Conservation (phyloP, 2,329 filamentous ascomycete species). For the Fusarium armeniacum region DNA sequence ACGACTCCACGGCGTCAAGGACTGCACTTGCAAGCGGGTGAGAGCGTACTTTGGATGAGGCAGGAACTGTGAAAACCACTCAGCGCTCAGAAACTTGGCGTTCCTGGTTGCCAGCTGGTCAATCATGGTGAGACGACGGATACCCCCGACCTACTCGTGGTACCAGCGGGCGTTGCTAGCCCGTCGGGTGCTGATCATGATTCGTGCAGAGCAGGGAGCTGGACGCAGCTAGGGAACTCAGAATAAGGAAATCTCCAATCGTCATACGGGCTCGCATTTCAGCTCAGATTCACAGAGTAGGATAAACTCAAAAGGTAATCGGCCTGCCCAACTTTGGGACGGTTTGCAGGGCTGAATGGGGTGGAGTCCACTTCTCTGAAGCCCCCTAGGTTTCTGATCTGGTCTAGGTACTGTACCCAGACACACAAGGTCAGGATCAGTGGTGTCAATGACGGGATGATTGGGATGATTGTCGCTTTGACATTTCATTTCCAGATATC, state of each 20-base stretch:
- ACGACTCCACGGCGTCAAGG: constrained; percentile 37
- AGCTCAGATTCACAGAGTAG: constrained; percentile 33
- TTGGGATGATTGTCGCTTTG: not conserved
- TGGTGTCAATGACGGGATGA: constrained; percentile 5
- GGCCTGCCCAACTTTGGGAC: constrained; percentile 18
- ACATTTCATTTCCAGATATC: constrained; percentile 3
- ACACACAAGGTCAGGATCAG: constrained; percentile 2
- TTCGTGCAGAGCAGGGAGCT: constrained; percentile 43
- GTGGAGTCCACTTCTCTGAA: constrained; percentile 24
- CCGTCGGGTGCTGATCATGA: constrained; percentile 30
- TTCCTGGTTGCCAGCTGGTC: constrained; percentile 37
- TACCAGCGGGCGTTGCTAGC: constrained; percentile 42
- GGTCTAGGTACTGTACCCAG: not conserved
- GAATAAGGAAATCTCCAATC: constrained; percentile 39
- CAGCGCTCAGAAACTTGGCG: constrained; percentile 19
- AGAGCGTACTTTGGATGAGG: constrained; percentile 11
- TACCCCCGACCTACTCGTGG: constrained; percentile 35
- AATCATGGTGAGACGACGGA: constrained; percentile 46
- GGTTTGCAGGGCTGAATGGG: constrained; percentile 48
- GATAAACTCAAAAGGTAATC: constrained; percentile 24
- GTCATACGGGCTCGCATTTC: constrained; percentile 37
- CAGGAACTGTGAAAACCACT: constrained; percentile 13
- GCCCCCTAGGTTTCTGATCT: constrained; percentile 21
- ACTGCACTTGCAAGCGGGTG: constrained; percentile 8
- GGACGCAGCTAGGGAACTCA: constrained; percentile 43